phyloP scores from a whole-genome alignment of 768 basidiomycete species.

The Tylopilus vinaceipallidus region DNA sequence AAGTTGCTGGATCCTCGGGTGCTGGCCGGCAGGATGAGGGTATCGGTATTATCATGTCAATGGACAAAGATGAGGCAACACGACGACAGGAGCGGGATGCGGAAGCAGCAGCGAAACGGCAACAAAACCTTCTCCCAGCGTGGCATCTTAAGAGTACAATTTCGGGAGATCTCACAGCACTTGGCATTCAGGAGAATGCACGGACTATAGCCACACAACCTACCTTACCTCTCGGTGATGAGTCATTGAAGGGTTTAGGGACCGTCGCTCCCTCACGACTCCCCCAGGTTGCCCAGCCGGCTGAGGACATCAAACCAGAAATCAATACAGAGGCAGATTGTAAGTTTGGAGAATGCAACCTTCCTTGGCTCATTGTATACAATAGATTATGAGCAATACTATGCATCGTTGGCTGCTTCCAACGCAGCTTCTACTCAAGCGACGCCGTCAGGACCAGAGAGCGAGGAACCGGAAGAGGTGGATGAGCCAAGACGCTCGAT shows the following conservation, averaged over 20 bases:
- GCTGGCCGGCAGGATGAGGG: slow-evolving; percentile 65
- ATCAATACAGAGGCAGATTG: slow-evolving; percentile 64
- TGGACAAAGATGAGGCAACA: slow-evolving; percentile 84
- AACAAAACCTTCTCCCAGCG: slow-evolving; percentile 87
- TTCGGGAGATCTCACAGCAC: slow-evolving; percentile 84
- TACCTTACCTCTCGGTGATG: slow-evolving; percentile 57
- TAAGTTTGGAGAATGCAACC: slow-evolving; percentile 33
- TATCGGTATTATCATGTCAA: slow-evolving; percentile 81
- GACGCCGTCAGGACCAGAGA: slow-evolving; percentile 57
- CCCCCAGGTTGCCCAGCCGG: slow-evolving; percentile 28
- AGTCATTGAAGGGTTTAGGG: slow-evolving; percentile 68
- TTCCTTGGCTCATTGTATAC: neutral
- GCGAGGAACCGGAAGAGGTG: slow-evolving; percentile 63
- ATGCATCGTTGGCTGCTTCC: slow-evolving; percentile 72
- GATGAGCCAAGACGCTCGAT: slow-evolving; percentile 69
- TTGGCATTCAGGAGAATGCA: slow-evolving; percentile 75
- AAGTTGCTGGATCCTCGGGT: slow-evolving; percentile 70
- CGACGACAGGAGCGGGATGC: slow-evolving; percentile 71
- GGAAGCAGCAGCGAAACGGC: slow-evolving; percentile 79
- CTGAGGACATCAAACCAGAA: slow-evolving; percentile 43
- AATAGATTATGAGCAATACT: slow-evolving; percentile 79
- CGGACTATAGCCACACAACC: slow-evolving; percentile 41
- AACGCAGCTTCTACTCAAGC: slow-evolving; percentile 54
- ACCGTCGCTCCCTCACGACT: slow-evolving; percentile 42
- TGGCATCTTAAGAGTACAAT: slow-evolving; percentile 98